Percentiles rank a stretch among this genome's conserved stretches.
phyloP scores from a whole-genome alignment of 768 basidiomycete genomes.

The Serendipita sp. region DNA sequence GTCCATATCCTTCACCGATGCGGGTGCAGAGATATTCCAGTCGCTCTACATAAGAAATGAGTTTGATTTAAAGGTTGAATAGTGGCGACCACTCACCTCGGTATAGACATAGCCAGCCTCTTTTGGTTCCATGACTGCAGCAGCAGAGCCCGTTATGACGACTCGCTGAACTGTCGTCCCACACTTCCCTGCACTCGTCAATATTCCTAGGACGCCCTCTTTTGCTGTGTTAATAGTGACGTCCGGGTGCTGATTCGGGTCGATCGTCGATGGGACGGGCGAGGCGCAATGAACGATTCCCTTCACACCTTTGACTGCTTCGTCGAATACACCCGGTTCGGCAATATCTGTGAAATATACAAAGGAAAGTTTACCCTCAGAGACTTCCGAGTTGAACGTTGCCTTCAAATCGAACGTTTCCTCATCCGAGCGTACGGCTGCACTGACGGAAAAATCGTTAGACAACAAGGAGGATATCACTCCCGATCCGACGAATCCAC shows the following conservation, averaged over 20 bases:
- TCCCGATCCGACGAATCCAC: background rate
- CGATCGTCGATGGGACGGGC: constrained; percentile 7
- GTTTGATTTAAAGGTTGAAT: background rate
- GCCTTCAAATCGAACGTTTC: background rate
- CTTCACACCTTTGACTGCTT: constrained; percentile 14
- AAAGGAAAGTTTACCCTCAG: background rate
- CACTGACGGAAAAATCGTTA: background rate
- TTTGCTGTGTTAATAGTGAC: constrained; percentile 19
- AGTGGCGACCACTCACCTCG: constrained; percentile 13
- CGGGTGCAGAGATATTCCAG: constrained; percentile 16
- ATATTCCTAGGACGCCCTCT: constrained; percentile 13
- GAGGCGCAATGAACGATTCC: constrained; percentile 15
- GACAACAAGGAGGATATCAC: background rate
- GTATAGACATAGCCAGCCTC: constrained; percentile 14
- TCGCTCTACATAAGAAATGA: constrained; percentile 8
- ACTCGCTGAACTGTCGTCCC: constrained; percentile 15
- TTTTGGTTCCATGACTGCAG: constrained; percentile 10
- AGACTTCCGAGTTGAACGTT: background rate
- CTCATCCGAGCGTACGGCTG: background rate
- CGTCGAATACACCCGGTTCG: constrained; percentile 10
- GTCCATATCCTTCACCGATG: constrained; percentile 15
- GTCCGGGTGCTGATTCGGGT: constrained; percentile 6
- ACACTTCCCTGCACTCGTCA: constrained; percentile 12
- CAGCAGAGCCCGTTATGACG: constrained; percentile 17
- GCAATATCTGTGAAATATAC: background rate